Conservation (phyloP, 1,139 yeast genomes). For the Scheffersomyces segobiensis region DNA sequence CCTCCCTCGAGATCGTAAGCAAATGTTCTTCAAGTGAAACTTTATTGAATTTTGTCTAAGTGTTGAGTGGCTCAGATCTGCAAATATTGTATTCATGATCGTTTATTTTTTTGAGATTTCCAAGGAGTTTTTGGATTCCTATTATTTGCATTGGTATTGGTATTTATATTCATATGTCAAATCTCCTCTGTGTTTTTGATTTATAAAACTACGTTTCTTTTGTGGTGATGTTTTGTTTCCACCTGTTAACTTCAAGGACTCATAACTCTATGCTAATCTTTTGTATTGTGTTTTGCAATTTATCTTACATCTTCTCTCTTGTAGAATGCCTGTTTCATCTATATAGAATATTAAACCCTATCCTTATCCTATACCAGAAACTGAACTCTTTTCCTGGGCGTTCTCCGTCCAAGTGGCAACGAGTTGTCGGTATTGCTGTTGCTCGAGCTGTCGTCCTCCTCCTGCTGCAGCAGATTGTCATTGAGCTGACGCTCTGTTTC, state of each 20-base stretch:
- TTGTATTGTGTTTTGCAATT: too few relatives aligned
- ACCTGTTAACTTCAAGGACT: too few relatives aligned
- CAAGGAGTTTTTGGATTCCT: background rate
- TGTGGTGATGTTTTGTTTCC: too few relatives aligned
- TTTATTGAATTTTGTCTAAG: background rate
- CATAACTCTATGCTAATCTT: background rate
- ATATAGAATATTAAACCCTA: background rate
- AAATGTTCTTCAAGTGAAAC: too few relatives aligned
- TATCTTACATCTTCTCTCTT: too few relatives aligned
- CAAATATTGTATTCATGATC: background rate
- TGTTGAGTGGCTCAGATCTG: background rate
- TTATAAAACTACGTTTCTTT: too few relatives aligned
- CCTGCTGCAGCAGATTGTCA: conserved; percentile 13
- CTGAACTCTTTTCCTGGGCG: conserved; percentile 8
- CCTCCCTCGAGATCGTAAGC: too few relatives aligned
- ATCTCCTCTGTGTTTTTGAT: too few relatives aligned
- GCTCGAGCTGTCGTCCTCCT: conserved; percentile 19
- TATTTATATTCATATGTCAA: too few relatives aligned
- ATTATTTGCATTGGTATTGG: too few relatives aligned
- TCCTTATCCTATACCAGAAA: conserved; percentile 3
- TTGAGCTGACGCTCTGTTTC: conserved; percentile 8
- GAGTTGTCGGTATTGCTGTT: conserved; percentile 11
- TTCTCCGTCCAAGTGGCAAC: conserved; percentile 7
- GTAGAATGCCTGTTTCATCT: background rate
- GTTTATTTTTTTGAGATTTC: too few relatives aligned